Evolutionary conservation across 73 alveolate genomes (phyloP).

Genomic region (Paramecium primaurelia): DNA sequence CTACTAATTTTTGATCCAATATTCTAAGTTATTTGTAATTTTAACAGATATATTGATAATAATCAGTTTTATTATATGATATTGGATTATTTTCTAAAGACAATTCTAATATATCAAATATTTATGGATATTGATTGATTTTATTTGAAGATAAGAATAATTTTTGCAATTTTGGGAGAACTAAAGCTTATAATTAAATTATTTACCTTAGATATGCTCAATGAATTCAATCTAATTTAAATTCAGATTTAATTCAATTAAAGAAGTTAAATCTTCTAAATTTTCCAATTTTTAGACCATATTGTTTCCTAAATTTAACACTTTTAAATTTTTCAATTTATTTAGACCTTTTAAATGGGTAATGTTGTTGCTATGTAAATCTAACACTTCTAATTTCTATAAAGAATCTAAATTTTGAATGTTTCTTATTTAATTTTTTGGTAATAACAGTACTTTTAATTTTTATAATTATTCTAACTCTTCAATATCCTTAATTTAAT

Average conservation of each 20-base stretch:
- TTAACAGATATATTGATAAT: background rate
- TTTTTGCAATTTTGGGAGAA: slow-evolving; percentile 67
- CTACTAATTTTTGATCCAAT: slow-evolving; percentile 44
- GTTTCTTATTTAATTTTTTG: slow-evolving; percentile 72
- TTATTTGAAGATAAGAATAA: slow-evolving; percentile 65
- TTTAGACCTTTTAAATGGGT: slow-evolving; percentile 72
- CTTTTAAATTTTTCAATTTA: slow-evolving; percentile 67
- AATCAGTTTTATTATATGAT: background rate
- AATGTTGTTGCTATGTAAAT: slow-evolving; percentile 78
- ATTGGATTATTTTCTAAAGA: slow-evolving; percentile 74
- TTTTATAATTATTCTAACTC: slow-evolving; percentile 73
- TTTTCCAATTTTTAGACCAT: slow-evolving; percentile 66
- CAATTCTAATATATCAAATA: slow-evolving; percentile 66
- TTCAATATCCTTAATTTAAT: slow-evolving; percentile 75
- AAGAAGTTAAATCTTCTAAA: slow-evolving; percentile 64
- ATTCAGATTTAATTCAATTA: slow-evolving; percentile 74
- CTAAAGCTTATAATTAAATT: slow-evolving; percentile 37
- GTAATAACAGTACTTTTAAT: slow-evolving; percentile 74
- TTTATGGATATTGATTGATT: slow-evolving; percentile 62
- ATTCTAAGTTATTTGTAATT: background rate
- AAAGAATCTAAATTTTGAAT: slow-evolving; percentile 69
- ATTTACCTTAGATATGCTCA: slow-evolving; percentile 59
- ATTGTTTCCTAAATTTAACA: slow-evolving; percentile 79
- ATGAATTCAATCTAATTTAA: slow-evolving; percentile 75
- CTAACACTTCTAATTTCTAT: slow-evolving; percentile 76